Conservation (phyloP, 345 rosid genomes). For the Populus simonii region DNA sequence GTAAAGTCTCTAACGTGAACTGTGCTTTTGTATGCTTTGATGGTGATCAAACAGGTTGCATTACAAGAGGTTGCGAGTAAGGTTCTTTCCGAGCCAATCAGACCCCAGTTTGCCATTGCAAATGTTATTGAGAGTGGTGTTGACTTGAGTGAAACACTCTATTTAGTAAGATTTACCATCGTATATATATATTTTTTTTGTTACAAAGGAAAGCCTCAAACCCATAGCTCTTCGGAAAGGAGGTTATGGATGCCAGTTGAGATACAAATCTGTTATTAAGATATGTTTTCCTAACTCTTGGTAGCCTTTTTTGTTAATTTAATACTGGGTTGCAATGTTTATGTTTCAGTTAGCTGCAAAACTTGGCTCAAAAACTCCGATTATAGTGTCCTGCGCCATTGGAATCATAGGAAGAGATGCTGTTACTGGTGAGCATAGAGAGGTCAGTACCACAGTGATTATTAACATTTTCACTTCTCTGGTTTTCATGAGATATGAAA, state of each 20-base stretch:
- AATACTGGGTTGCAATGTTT: too few relatives aligned
- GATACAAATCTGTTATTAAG: too few relatives aligned
- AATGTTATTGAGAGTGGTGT: conserved; percentile 15
- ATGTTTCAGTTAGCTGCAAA: conserved; percentile 32
- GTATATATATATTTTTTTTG: too few relatives aligned
- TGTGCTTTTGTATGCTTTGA: background rate
- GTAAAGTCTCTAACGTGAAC: background rate
- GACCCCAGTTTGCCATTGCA: conserved; percentile 59
- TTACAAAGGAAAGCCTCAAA: too few relatives aligned
- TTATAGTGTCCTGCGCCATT: conserved; percentile 32
- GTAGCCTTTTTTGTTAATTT: background rate
- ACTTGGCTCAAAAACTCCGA: conserved; percentile 43
- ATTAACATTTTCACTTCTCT: too few relatives aligned
- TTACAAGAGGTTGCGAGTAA: conserved; percentile 48
- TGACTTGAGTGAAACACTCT: conserved; percentile 13
- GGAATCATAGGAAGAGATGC: conserved; percentile 63
- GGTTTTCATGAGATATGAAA: too few relatives aligned
- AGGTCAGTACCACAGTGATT: conserved; percentile 57
- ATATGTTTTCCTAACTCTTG: background rate
- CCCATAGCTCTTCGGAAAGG: too few relatives aligned
- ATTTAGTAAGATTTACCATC: conserved; percentile 20
- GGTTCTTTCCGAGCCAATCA: conserved; percentile 57
- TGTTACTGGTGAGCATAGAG: conserved; percentile 41
- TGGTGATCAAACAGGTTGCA: conserved; percentile 35
- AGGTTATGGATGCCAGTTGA: too few relatives aligned